A percentile compares a stretch with the other conserved stretches of the same genome.
Evolutionary conservation across 495 filamentous ascomycete genomes (phyloP).

Genomic region (Neurospora africana): DNA sequence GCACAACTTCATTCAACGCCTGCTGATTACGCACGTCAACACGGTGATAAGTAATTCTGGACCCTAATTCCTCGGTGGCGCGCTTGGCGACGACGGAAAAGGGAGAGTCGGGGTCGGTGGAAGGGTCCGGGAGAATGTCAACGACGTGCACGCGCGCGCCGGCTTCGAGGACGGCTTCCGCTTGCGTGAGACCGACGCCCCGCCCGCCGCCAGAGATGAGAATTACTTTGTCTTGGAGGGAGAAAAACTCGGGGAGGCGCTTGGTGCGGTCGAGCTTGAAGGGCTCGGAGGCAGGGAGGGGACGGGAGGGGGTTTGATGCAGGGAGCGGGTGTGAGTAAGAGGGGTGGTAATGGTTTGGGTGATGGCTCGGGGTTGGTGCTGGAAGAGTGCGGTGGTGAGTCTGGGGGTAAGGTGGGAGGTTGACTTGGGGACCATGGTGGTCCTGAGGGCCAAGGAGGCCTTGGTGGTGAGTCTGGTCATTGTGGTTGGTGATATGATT

Average conservation of each 20-base stretch:
- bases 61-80: constrained; percentile 54
- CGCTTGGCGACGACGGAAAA: constrained; percentile 55
- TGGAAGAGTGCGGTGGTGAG: background rate
- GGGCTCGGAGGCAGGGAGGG: background rate
- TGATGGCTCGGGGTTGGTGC: background rate
- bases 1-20: constrained; percentile 54
- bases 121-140: constrained; percentile 38
- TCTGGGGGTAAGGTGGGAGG: background rate
- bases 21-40: constrained; percentile 76
- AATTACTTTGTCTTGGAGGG: constrained; percentile 64
- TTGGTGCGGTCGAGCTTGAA: constrained; percentile 6
- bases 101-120: constrained; percentile 17
- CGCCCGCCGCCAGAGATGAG: constrained; percentile 69
- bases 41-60: constrained; percentile 64
- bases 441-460: background rate
- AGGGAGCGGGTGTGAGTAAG: constrained; percentile 2
- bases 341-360: background rate
- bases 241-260: constrained; percentile 73
- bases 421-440: background rate
- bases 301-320: constrained; percentile 4
- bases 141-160: constrained; percentile 60
- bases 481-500: background rate
- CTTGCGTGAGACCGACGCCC: constrained; percentile 69
- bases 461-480: background rate
- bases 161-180: constrained; percentile 70